These are phyloP conservation scores for Ascocoryne sarcoides DNA, from an alignment of 2,329 filamentous ascomycete species.

Conservation along the genomic window DNA sequence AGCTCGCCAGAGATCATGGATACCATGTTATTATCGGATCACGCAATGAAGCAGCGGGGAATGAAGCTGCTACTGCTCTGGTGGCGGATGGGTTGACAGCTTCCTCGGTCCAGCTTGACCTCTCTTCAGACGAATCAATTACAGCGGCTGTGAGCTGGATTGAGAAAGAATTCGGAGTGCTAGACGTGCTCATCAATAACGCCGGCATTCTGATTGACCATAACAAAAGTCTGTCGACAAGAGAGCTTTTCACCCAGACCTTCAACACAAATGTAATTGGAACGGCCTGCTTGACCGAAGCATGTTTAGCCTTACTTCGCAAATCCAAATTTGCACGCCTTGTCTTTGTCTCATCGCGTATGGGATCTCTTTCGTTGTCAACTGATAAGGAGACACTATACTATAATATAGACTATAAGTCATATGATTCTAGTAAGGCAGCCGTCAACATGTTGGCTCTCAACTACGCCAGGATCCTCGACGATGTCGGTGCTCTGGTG, in stretches of 20 bases:
- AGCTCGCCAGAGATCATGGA: constrained; percentile 31
- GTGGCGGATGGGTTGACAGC: constrained; percentile 2
- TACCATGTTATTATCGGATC: constrained; percentile 35
- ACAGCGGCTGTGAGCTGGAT: constrained; percentile 4
- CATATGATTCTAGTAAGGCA: constrained; percentile 24
- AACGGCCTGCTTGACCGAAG: constrained; percentile 25
- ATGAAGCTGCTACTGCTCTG: constrained; percentile 29
- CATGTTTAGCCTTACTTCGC: constrained; percentile 28
- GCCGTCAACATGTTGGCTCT: constrained; percentile 25
- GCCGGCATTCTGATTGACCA: constrained; percentile 9
- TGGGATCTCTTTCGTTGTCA: constrained; percentile 15
- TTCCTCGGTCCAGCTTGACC: constrained; percentile 6
- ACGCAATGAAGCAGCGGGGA: constrained; percentile 27
- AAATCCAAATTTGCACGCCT: constrained; percentile 22
- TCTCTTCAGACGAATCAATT: constrained; percentile 12
- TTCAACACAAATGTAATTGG: constrained; percentile 27
- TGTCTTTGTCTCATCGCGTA: constrained; percentile 20
- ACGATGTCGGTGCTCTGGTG: constrained; percentile 15
- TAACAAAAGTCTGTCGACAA: not conserved
- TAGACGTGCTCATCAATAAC: constrained; percentile 19
- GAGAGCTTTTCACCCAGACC: constrained; percentile 15
- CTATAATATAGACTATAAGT: constrained; percentile 9
- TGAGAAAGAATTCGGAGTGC: constrained; percentile 3
- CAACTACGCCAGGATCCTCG: constrained; percentile 22
- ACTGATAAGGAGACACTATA: constrained; percentile 7